A percentile compares a stretch with the other conserved stretches of the same genome.
Conservation (phyloP, 2,329 filamentous ascomycete species). For the Colletotrichum shisoi region DNA sequence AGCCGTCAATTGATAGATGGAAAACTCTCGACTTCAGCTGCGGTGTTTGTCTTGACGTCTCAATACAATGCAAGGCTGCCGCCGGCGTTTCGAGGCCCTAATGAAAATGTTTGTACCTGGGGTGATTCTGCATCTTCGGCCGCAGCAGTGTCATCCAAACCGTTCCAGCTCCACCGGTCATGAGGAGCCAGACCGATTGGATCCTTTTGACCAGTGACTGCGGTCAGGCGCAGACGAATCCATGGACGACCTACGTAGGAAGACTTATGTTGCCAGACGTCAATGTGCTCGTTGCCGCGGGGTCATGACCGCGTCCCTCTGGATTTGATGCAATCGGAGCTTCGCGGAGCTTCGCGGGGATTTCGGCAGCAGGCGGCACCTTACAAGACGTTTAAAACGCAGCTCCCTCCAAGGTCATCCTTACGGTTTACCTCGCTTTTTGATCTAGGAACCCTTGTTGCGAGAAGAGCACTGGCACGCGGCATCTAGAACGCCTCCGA, state of each 20-base stretch:
- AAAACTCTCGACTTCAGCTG: neutral
- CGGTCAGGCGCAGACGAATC: conserved; percentile 2
- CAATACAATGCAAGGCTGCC: neutral
- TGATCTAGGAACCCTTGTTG: conserved; percentile 13
- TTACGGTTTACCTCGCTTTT: neutral
- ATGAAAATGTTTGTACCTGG: neutral
- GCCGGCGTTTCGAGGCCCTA: neutral
- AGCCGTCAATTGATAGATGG: neutral
- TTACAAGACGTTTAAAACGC: neutral
- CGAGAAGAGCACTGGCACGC: neutral
- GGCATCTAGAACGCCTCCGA: conserved; percentile 20
- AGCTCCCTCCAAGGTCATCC: neutral
- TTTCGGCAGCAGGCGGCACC: neutral
- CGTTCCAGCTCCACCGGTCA: conserved; percentile 5
- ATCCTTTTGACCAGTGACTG: neutral
- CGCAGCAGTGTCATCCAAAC: conserved; percentile 12
- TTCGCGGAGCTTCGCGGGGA: neutral
- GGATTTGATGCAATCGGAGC: conserved; percentile 1
- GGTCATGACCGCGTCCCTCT: neutral
- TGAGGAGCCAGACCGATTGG: conserved; percentile 5
- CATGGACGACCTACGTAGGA: conserved; percentile 2
- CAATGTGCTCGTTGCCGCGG: neutral
- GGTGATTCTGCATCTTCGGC: conserved; percentile 22
- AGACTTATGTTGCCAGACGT: conserved; percentile 10
- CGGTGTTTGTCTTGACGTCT: neutral